These are phyloP conservation scores for Westerdykella aurantiaca DNA, from an alignment of 2,329 filamentous ascomycete genomes.

Conservation along the genomic window DNA sequence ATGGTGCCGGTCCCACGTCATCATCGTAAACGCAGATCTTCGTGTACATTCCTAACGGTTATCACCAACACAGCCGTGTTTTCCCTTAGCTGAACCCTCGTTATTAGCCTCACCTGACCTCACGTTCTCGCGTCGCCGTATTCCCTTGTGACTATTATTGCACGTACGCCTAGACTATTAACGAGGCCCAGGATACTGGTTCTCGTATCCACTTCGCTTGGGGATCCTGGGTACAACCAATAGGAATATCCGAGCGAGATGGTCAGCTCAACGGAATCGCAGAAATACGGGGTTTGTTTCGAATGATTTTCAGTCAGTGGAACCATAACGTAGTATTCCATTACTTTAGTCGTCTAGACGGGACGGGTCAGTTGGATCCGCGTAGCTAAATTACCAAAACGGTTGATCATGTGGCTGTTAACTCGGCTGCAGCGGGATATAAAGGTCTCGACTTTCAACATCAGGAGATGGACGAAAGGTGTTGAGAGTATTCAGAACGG, in stretches of 20 bases:
- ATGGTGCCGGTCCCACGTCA: no score
- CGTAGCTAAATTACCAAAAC: no score
- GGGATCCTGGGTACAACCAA: conserved; percentile 13
- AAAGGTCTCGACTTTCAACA: background rate
- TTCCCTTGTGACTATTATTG: no score
- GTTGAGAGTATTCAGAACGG: background rate
- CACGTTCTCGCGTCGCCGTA: no score
- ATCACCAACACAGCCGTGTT: no score
- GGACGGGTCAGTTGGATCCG: background rate
- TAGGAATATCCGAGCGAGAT: conserved; percentile 4
- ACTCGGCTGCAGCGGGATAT: background rate
- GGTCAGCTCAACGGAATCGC: conserved; percentile 3
- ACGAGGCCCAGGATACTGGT: conserved; percentile 5
- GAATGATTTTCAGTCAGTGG: background rate
- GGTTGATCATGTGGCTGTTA: no score
- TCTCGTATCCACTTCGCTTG: conserved; percentile 4
- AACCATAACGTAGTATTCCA: background rate
- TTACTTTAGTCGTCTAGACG: background rate
- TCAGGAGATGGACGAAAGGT: background rate
- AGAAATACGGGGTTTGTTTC: conserved; percentile 1
- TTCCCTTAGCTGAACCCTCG: no score
- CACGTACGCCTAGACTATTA: no score
- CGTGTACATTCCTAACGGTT: no score
- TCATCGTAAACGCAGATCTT: no score
- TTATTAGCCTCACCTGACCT: no score